A percentile compares a stretch with the other conserved stretches of the same genome.
These are phyloP conservation scores for Fusarium torreyae DNA, from an alignment of 2,329 filamentous ascomycete species.

Conservation along the genomic window DNA sequence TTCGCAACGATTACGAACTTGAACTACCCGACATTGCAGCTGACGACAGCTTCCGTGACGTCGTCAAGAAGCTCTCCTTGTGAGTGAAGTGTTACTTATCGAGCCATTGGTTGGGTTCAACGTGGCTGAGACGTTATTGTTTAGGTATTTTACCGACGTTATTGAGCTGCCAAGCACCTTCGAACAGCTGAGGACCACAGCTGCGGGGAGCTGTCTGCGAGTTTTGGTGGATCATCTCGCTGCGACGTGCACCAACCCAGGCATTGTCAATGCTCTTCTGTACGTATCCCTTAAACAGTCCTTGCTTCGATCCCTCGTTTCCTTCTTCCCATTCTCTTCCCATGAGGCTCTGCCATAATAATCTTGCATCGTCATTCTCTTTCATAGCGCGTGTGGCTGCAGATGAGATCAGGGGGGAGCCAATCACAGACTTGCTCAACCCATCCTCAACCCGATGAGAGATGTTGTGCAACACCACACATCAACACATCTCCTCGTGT, in stretches of 20 bases:
- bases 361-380: not conserved
- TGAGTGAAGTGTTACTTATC: constrained; percentile 53
- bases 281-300: constrained; percentile 60
- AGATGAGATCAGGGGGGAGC: constrained; percentile 26
- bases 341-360: not conserved
- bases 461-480: constrained; percentile 25
- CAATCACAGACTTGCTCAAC: constrained; percentile 25
- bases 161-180: constrained; percentile 78
- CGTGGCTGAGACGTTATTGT: constrained; percentile 17
- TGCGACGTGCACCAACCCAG: constrained; percentile 75
- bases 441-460: constrained; percentile 17
- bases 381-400: constrained; percentile 25
- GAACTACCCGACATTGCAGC: constrained; percentile 70
- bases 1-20: constrained; percentile 54
- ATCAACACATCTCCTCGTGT: not conserved
- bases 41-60: constrained; percentile 72
- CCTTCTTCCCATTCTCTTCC: not conserved
- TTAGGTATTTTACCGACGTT: constrained; percentile 73
- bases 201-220: constrained; percentile 71
- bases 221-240: constrained; percentile 75
- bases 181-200: constrained; percentile 79
- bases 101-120: not conserved
- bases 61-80: constrained; percentile 78
- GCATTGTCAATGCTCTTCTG: constrained; percentile 81
- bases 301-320: not conserved